These are phyloP conservation scores for Porpolomopsis calyptriformis DNA, from an alignment of 768 basidiomycete genomes.

Conservation along the genomic window DNA sequence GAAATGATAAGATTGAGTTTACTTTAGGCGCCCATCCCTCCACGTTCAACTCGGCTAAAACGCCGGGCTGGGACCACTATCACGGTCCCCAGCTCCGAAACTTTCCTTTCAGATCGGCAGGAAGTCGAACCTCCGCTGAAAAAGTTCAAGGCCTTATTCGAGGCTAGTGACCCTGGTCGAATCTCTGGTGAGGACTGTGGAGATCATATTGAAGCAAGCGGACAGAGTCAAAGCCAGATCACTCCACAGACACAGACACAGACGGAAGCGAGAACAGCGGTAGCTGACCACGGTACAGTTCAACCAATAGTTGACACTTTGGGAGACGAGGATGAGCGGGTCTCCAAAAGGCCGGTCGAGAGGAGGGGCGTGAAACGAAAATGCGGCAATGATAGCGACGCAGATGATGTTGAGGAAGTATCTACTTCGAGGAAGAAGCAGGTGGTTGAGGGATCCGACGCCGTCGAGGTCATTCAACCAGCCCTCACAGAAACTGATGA, in stretches of 20 bases:
- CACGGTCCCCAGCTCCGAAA: conserved; percentile 17
- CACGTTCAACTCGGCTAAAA: conserved; percentile 38
- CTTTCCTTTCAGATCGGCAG: conserved; percentile 11
- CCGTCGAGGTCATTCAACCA: conserved; percentile 14
- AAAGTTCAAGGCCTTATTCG: conserved; percentile 63
- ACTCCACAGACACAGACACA: conserved; percentile 28
- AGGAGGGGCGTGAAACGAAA: too few relatives aligned
- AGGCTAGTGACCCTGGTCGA: conserved; percentile 46
- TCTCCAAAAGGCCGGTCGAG: too few relatives aligned
- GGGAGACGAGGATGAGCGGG: too few relatives aligned
- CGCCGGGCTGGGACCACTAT: conserved; percentile 36
- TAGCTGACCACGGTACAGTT: too few relatives aligned
- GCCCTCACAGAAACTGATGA: conserved; percentile 7
- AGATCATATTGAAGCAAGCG: conserved; percentile 10
- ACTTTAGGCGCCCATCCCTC: conserved; percentile 30
- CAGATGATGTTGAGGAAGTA: not conserved
- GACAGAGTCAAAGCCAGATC: conserved; percentile 6
- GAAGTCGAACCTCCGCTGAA: conserved; percentile 48
- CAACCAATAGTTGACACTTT: too few relatives aligned
- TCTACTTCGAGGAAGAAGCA: not conserved
- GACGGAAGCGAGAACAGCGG: too few relatives aligned
- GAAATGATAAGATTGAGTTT: not conserved
- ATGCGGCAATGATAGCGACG: not conserved
- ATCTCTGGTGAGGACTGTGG: conserved; percentile 19
- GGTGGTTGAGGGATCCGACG: conserved; percentile 14